Conservation (phyloP, 345 rosid genomes). For the Excoecaria agallocha region DNA sequence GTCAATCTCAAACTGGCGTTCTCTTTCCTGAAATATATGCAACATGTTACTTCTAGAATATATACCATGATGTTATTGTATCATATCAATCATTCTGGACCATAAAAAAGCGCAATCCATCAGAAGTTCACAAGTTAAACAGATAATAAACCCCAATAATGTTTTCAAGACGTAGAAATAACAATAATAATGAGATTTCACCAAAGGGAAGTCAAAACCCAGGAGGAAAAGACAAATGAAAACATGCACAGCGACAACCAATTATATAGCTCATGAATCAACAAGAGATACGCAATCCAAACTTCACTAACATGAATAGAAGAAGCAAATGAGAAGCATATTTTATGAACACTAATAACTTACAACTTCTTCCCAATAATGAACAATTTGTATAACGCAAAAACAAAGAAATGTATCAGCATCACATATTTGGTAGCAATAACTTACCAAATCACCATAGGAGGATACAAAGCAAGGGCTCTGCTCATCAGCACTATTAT, state of each 20-base stretch:
- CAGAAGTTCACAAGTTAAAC: not conserved
- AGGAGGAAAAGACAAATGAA: not conserved
- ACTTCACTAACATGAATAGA: not conserved
- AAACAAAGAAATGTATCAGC: not conserved
- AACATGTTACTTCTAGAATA: constrained; percentile 4
- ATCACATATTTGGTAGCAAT: constrained; percentile 1
- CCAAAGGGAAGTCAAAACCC: not conserved
- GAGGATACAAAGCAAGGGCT: constrained; percentile 64
- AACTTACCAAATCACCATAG: constrained; percentile 69
- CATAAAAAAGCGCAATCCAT: not conserved
- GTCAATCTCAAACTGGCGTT: constrained; percentile 86
- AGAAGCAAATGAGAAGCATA: not conserved
- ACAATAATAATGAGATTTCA: not conserved
- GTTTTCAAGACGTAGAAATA: not conserved
- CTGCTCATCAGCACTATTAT: constrained; percentile 98
- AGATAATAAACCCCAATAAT: too few species aligned
- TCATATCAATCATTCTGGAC: not conserved
- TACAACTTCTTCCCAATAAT: not conserved
- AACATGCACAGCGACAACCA: not conserved
- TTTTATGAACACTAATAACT: not conserved
- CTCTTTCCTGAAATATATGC: constrained; percentile 68
- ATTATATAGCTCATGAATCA: not conserved
- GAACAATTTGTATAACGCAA: not conserved
- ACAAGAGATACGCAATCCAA: not conserved
- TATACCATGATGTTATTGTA: not conserved